A percentile compares a stretch with the other conserved stretches of the same genome.
These are phyloP conservation scores for Hanseniaspora occidentalis DNA, from an alignment of 805 yeast genomes.

Conservation along the genomic window DNA sequence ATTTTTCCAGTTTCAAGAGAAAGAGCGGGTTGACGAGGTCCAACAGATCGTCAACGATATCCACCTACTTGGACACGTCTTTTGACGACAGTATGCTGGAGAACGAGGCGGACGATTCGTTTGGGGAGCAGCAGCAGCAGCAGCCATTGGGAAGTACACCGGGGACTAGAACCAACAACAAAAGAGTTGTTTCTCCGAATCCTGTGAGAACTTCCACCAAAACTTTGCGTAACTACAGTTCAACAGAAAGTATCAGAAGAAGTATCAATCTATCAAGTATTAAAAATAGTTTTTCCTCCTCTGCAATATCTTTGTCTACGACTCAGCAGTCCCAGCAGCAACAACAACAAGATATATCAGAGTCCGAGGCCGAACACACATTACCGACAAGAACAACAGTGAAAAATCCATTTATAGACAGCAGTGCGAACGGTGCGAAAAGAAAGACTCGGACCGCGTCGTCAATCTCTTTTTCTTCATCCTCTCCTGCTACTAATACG, in stretches of 20 bases:
- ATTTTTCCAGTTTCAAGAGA: not conserved
- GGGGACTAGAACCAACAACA: not conserved
- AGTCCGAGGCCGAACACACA: no score
- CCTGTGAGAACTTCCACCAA: not conserved
- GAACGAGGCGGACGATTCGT: no score
- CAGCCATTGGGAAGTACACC: no score
- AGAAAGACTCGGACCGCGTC: not conserved
- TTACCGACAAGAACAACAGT: no score
- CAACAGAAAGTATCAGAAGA: not conserved
- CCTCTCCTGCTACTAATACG: no score
- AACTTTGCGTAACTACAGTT: not conserved
- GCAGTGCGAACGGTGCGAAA: not conserved
- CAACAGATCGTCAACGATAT: not conserved
- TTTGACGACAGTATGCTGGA: not conserved
- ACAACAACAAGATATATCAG: not conserved
- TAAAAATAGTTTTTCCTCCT: not conserved
- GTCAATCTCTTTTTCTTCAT: no score
- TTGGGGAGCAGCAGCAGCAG: no score
- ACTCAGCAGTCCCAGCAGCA: no score
- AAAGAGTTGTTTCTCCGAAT: no score
- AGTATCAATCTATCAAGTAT: not conserved
- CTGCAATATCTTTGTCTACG: not conserved
- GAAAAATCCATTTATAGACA: not conserved
- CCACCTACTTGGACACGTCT: not conserved
- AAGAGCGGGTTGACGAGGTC: not conserved